Base-by-base conservation (phyloP, 1,284 basidiomycete species). In the Pulveroboletus ridleyi region DNA sequence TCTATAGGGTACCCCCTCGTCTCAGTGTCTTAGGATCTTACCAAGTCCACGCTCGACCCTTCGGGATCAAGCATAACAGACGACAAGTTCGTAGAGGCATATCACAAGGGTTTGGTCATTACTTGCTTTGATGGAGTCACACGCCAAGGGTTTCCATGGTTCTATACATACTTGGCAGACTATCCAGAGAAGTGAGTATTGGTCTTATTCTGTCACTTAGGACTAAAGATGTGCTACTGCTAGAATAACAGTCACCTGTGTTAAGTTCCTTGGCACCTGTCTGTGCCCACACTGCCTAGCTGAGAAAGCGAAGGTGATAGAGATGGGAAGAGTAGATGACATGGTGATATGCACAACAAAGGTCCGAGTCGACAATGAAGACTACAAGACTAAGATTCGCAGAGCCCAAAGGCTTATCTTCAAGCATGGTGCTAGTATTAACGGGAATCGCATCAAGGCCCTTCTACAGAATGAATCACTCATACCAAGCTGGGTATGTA, bases 111-210 rank as follows among this genome's bases (percentile, higher is more conserved):
- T 35, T 35, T 35, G 35, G 35, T 35, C 35, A 35, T 35, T 35
- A 35, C 35, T 35, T 35, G 35, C 35, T 35, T 35, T 35, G 35
- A 35, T n/a, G 22, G 23, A 15, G 23, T 49, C 23, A 23, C 23
- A 23, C 6, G 18, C 3, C 8, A 18, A 2, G 44, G 4, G 20
- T 49, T 61, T n/a, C 44, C 55, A n/a, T 22, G 10, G 13, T 42
- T 62, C 2, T 56, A 50, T 14, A 62, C 23, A 6, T 62, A 56
- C 13, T 23, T 14, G 4, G 55, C 39, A 4, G 55, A 56, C n/a
- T 62, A 62, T 25, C 39, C 61, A 10, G 39, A 62, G 29, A 62
- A 62, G 61, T 62, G n/a, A 2, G n/a, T 20, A 35, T 35, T 35
- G 35, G 35, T 35, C 35, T 35, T 35, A 35, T 35, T 35, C 35